These are phyloP conservation scores for Beauveria medogensis DNA, from an alignment of 2,329 filamentous ascomycete species.

Conservation along the genomic window DNA sequence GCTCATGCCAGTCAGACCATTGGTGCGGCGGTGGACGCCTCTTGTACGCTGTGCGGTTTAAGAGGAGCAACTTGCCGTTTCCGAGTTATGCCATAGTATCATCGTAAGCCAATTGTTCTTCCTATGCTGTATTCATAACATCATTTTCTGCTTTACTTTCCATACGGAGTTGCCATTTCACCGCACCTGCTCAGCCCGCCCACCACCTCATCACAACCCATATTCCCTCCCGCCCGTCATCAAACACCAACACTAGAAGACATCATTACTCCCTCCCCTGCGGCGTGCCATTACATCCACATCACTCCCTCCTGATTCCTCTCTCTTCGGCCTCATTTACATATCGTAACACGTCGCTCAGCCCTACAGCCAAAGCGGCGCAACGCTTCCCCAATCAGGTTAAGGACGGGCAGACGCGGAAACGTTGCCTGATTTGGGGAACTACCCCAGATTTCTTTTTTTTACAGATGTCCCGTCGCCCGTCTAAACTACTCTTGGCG, in stretches of 20 bases:
- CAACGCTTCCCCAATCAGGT: constrained; percentile 11
- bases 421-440: constrained; percentile 5
- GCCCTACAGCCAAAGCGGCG: not conserved
- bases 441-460: not conserved
- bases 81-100: too few relatives aligned
- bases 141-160: too few relatives aligned
- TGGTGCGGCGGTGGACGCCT: too few relatives aligned
- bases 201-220: not conserved
- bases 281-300: not conserved
- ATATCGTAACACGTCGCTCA: not conserved
- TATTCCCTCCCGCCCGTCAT: not conserved
- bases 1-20: too few relatives aligned
- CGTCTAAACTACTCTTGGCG: constrained; percentile 12
- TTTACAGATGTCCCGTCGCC: not conserved
- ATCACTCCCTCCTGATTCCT: not conserved
- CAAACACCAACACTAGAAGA: too few relatives aligned
- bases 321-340: too few relatives aligned
- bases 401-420: constrained; percentile 14
- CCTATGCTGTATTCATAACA: too few relatives aligned
- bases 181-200: not conserved
- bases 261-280: not conserved
- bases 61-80: too few relatives aligned
- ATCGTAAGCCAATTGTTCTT: too few relatives aligned
- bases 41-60: too few relatives aligned
- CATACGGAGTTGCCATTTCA: not conserved